Evolutionary conservation across 2,329 filamentous ascomycete species (phyloP).

Genomic region (Drechslera avenae): DNA sequence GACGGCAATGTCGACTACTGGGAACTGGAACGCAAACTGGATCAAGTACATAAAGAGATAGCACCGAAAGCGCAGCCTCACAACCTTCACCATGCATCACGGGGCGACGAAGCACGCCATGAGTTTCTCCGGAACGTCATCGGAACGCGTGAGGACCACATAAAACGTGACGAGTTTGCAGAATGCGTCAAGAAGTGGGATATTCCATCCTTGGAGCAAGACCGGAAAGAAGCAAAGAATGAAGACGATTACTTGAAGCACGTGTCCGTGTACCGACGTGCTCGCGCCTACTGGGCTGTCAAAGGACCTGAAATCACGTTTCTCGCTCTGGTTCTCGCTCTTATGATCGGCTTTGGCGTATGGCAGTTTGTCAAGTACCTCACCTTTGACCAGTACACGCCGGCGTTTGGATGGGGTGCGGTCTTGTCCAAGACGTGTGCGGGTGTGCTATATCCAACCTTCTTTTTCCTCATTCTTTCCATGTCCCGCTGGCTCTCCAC

Average conservation of each 20-base stretch:
- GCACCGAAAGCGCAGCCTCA: slow-evolving; percentile 55
- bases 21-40: slow-evolving; percentile 60
- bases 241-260: slow-evolving; percentile 55
- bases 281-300: slow-evolving; percentile 62
- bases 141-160: slow-evolving; percentile 49
- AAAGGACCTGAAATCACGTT: slow-evolving; percentile 60
- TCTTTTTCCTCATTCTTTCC: slow-evolving; percentile 64
- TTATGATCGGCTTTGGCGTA: slow-evolving; percentile 58
- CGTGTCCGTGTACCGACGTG: slow-evolving; percentile 53
- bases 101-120: slow-evolving; percentile 53
- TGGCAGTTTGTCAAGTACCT: slow-evolving; percentile 64
- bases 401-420: slow-evolving; percentile 62
- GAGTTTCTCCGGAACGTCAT: slow-evolving; percentile 60
- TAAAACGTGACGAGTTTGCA: slow-evolving; percentile 56
- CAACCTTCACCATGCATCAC: slow-evolving; percentile 50
- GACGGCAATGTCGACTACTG: slow-evolving; percentile 60
- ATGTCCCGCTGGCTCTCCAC: slow-evolving; percentile 65
- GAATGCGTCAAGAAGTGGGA: slow-evolving; percentile 54
- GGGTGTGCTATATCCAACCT: slow-evolving; percentile 61
- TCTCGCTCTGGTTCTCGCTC: slow-evolving; percentile 53
- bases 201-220: slow-evolving; percentile 56
- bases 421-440: slow-evolving; percentile 62
- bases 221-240: slow-evolving; percentile 55
- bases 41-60: slow-evolving; percentile 59
- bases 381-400: slow-evolving; percentile 52